These are phyloP conservation scores for Podospora tetraspora DNA, from an alignment of 495 filamentous ascomycete species.

Conservation along the genomic window DNA sequence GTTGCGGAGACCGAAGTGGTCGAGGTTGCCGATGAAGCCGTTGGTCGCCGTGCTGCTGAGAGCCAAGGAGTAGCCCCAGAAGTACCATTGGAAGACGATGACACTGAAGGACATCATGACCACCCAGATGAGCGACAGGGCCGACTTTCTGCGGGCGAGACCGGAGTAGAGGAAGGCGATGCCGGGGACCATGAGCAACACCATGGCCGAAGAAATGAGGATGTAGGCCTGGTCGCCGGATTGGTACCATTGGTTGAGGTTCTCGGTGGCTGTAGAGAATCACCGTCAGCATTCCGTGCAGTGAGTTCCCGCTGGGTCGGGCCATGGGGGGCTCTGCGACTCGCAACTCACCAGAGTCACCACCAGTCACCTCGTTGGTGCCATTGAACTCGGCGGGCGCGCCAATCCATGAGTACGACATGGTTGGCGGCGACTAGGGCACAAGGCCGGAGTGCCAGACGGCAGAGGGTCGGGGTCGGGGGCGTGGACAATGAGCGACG, in stretches of 20 bases:
- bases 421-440: constrained; percentile 22
- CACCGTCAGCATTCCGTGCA: constrained; percentile 23
- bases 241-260: constrained; percentile 81
- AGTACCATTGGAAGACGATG: constrained; percentile 96
- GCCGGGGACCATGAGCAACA: constrained; percentile 89
- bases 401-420: constrained; percentile 82
- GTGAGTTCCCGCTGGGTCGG: background rate
- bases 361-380: constrained; percentile 64
- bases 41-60: constrained; percentile 80
- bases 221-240: constrained; percentile 73
- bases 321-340: background rate
- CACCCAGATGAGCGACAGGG: constrained; percentile 92
- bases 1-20: constrained; percentile 78
- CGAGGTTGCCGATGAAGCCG: constrained; percentile 77
- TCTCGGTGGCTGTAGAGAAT: constrained; percentile 53
- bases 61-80: constrained; percentile 95
- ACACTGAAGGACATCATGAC: constrained; percentile 85
- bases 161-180: constrained; percentile 99
- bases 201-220: constrained; percentile 87
- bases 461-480: background rate
- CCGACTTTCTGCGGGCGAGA: constrained; percentile 90
- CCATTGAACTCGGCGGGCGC: constrained; percentile 69
- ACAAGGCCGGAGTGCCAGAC: background rate
- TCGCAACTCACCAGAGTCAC: constrained; percentile 69
- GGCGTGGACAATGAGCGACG: background rate